Evolutionary conservation across 495 filamentous ascomycete genomes (phyloP).

Genomic region (Podospora bellae-mahoneyi): DNA sequence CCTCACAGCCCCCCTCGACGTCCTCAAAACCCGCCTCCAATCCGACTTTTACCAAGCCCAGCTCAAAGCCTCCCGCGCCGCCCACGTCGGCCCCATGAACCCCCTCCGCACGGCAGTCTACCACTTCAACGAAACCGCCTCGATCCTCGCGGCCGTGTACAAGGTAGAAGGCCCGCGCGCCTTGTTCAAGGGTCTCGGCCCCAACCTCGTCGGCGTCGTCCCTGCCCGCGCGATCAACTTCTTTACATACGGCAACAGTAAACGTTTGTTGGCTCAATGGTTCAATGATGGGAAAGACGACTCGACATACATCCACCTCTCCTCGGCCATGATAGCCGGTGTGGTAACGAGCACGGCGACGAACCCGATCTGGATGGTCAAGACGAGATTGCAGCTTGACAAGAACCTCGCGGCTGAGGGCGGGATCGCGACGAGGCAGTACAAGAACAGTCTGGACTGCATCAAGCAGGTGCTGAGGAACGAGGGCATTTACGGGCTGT

Average conservation of each 20-base stretch:
- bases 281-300: slow-evolving; percentile 60
- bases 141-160: slow-evolving; percentile 75
- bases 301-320: slow-evolving; percentile 67
- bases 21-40: slow-evolving; percentile 85
- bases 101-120: slow-evolving; percentile 49
- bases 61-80: slow-evolving; percentile 46
- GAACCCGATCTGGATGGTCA: slow-evolving; percentile 91
- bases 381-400: slow-evolving; percentile 85
- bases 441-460: slow-evolving; percentile 81
- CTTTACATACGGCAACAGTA: slow-evolving; percentile 84
- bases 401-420: slow-evolving; percentile 56
- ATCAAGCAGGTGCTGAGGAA: slow-evolving; percentile 68
- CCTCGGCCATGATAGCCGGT: slow-evolving; percentile 68
- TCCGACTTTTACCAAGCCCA: slow-evolving; percentile 85
- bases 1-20: slow-evolving; percentile 85
- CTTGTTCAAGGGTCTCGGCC: slow-evolving; percentile 84
- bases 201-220: slow-evolving; percentile 82
- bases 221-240: slow-evolving; percentile 86
- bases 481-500: slow-evolving; percentile 74
- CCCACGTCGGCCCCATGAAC: slow-evolving; percentile 39
- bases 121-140: slow-evolving; percentile 73
- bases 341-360: slow-evolving; percentile 80
- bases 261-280: slow-evolving; percentile 65
- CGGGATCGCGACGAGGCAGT: slow-evolving; percentile 54
- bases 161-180: slow-evolving; percentile 75